Base-by-base conservation (phyloP, 106 monocot species). In the Alisma plantagoaquatica region DNA sequence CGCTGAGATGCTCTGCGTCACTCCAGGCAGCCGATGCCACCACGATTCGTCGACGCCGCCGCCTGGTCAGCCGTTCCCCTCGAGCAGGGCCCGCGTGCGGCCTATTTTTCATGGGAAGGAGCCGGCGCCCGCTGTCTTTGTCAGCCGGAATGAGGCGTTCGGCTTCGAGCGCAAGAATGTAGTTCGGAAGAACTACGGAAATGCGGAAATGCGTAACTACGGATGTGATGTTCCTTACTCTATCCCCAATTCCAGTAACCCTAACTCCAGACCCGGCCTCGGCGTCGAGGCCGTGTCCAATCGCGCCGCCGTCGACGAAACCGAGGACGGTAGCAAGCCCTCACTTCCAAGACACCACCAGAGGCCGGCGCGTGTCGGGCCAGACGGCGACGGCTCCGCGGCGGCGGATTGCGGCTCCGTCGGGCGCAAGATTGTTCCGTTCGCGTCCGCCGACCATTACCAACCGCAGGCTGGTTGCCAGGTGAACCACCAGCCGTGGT, bases 61-160 rank as follows among this genome's bases (percentile, higher is more conserved):
- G n/a, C n/a, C n/a, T n/a, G n/a, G n/a, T n/a, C n/a, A n/a, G n/a
- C n/a, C n/a, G n/a, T n/a, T n/a, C n/a, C n/a, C n/a, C n/a, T n/a
- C n/a, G n/a, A n/a, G n/a, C n/a, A n/a, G n/a, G n/a, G n/a, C n/a
- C n/a, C n/a, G n/a, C n/a, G n/a, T n/a, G n/a, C n/a, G n/a, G n/a
- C n/a, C n/a, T n/a, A n/a, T n/a, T n/a, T n/a, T n/a, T n/a, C n/a
- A n/a, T n/a, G n/a, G n/a, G n/a, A n/a, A n/a, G n/a, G n/a, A n/a
- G n/a, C n/a, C n/a, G 86, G 80, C 86, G 51, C 72, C 77, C 51
- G 86, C 86, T 43, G 31, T 86, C 48, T 73, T 85, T 20, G 70
- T 67, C 38, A 60, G 71, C 24, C 72, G 76, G 18, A 76, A 85
- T 80, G 79, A 85, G 66, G 76, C 69, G 22, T 67, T 31, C 70